Percentiles rank a stretch among this genome's conserved stretches.
Conservation (phyloP, 208 protist genomes). For the Crithidia fasciculata region DNA sequence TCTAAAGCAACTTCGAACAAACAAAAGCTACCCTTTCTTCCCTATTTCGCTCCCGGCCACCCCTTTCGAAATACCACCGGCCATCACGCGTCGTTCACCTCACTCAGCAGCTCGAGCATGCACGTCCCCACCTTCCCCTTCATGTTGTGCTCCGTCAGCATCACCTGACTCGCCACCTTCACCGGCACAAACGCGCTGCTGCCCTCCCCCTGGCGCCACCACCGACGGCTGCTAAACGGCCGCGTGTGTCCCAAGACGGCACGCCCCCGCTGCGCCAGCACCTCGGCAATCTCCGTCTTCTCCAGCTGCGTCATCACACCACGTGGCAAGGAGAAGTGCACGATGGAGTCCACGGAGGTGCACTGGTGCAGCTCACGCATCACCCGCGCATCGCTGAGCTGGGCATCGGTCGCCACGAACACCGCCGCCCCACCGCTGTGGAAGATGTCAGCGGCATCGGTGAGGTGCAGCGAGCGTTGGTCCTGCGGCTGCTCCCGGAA, state of each 20-base stretch:
- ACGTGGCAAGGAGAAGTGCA: constrained; percentile 70
- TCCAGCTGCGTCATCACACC: constrained; percentile 47
- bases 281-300: constrained; percentile 45
- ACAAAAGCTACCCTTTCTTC: too few relatives aligned
- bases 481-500: constrained; percentile 30
- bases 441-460: constrained; percentile 40
- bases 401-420: constrained; percentile 56
- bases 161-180: constrained; percentile 36
- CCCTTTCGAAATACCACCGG: too few relatives aligned
- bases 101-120: constrained; percentile 45
- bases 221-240: constrained; percentile 25
- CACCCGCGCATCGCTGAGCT: constrained; percentile 46
- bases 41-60: too few relatives aligned
- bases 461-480: constrained; percentile 33
- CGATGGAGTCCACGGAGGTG: constrained; percentile 33
- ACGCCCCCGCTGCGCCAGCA: constrained; percentile 43
- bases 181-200: background rate
- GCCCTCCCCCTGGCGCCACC: constrained; percentile 8
- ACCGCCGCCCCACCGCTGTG: constrained; percentile 46
- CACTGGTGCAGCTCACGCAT: constrained; percentile 30
- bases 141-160: constrained; percentile 73
- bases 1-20: too few relatives aligned
- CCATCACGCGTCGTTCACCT: constrained; percentile 9
- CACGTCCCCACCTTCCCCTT: constrained; percentile 46
- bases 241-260: constrained; percentile 33